Evolutionary conservation across 176 grass and related monocot genomes (phyloP).

Genomic region (Musa troglodytarum): DNA sequence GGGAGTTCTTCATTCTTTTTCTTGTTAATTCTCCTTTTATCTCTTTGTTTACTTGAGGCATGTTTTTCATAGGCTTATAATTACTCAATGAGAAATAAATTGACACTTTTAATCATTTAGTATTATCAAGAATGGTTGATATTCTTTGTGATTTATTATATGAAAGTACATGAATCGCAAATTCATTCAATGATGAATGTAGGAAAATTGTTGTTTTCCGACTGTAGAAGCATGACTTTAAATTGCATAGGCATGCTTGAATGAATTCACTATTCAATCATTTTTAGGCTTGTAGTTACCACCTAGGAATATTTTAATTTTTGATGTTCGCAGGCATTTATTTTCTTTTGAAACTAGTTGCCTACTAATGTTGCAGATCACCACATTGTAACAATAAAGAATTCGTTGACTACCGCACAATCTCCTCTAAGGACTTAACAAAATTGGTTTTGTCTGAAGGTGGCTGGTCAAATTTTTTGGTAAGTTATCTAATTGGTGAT

Average conservation of each 20-base stretch:
- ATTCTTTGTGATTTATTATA: neutral
- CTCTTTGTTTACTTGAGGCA: neutral
- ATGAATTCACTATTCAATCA: too few species aligned
- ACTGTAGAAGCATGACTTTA: neutral
- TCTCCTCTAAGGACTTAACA: conserved; percentile 52
- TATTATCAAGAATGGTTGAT: too few species aligned
- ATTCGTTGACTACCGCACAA: conserved; percentile 55
- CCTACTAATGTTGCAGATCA: conserved; percentile 31
- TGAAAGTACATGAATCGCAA: neutral
- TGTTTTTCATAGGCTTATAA: neutral
- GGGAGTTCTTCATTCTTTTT: too few species aligned
- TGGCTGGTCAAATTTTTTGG: conserved; percentile 79
- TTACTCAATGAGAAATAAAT: neutral
- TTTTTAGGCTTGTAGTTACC: too few species aligned
- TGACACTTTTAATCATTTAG: neutral
- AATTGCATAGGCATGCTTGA: too few species aligned
- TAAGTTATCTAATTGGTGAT: conserved; percentile 28
- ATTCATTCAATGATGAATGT: neutral
- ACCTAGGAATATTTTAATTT: too few species aligned
- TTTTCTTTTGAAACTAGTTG: neutral
- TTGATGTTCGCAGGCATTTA: too few species aligned
- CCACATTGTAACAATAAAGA: conserved; percentile 22
- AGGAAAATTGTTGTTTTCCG: neutral
- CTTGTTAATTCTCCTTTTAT: neutral
- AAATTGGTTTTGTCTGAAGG: conserved; percentile 73